Base-by-base conservation (phyloP, 2,329 filamentous ascomycete genomes). In the Coniella vitis region DNA sequence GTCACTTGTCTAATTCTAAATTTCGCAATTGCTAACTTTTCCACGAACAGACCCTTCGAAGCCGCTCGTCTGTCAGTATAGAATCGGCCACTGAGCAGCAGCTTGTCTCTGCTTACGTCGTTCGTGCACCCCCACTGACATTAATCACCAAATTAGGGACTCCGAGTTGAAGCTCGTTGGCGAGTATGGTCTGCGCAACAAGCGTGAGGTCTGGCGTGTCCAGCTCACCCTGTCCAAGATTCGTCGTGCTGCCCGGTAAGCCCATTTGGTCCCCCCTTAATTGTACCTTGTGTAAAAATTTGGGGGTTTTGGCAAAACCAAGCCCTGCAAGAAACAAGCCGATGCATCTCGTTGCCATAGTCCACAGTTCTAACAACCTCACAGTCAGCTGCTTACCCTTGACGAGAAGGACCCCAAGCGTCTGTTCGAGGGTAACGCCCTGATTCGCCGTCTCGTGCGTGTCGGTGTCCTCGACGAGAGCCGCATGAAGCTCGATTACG, bases 401-500 rank as follows among this genome's bases (percentile, higher is more conserved):
- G 93, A 98, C 70, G 93, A 98, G 83, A 98, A 98, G 82, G 93
- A 98, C 79, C 93, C 93, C 74, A 97, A 97, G 86, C 90, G 93
- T 78, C 90, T 98, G 63, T 98, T 98, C 83, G 93, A 98, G 84
- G 93, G 93, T 77, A 98, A 98, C 76, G 93, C 93, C 72, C 84
- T 98, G 73, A 98, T 98, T 86, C 93, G 93, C 74, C 93, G 93
- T 87, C 90, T 98, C 63, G 93, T 98, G 62, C 93, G 93, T 74
- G 90, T 97, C 72, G 93, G 93, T 88, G 93, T 98, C 69, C 89
- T 98, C 69, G 93, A 98, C 74, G 93, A 98, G 82, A 90, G 90
- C 72, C 93, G 93, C 84, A 98, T 98, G 93, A 98, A 96, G 87
- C 93, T 98, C 83, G 93, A 98, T 96, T 96, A 98, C 86, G 93